Evolutionary conservation across 768 basidiomycete genomes (phyloP), one percentile per base, ranked within the genome.

Genomic region (Dentipellis fragilis): DNA sequence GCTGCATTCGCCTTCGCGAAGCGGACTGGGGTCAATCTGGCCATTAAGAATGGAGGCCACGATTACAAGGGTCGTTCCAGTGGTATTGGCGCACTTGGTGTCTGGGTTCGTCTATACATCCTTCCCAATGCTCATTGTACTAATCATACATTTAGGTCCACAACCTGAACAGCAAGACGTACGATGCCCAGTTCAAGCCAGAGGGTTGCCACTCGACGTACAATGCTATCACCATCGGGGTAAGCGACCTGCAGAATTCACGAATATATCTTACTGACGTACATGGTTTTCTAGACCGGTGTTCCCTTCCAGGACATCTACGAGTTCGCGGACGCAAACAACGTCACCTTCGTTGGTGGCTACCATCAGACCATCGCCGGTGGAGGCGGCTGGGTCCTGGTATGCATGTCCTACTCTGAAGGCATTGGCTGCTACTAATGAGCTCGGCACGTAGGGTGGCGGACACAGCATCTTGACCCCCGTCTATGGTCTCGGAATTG

Each of bases 351-450:
- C 10, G 62, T 67, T 14, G 66, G 67, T 7, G 69, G 66, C 16
- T 49, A 58, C 1, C 65, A 66, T 19, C 61, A 59, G 0, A 67
- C 67, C 1, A 67, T 71, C 37, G 66, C 56, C n/a, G 52, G 63
- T 0, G 67, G 65, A n/a, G 70, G 68, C 29, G 71, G 69, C 1
- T 71, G 69, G 53, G 46, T 70, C 16, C 68, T 45, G n/a, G 17
- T 45, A 19, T 6, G 42, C 16, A 45, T 16, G 8, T 0, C 9
- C 2, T 17, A 9, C 42, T 45, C 16, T 0, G 14, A 19, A 10
- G 29, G 29, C 6, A 6, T 10, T 19, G n/a, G 17, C 42, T 8
- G 42, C 1, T 17, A 14, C 8, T 19, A 45, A 45, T 16, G 42
- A 19, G 29, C 16, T 11, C 7, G 42, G n/a, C 6, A 45, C 42